Evolutionary conservation across 2,329 filamentous ascomycete species (phyloP).

Genomic region (Alternaria metachromatica): DNA sequence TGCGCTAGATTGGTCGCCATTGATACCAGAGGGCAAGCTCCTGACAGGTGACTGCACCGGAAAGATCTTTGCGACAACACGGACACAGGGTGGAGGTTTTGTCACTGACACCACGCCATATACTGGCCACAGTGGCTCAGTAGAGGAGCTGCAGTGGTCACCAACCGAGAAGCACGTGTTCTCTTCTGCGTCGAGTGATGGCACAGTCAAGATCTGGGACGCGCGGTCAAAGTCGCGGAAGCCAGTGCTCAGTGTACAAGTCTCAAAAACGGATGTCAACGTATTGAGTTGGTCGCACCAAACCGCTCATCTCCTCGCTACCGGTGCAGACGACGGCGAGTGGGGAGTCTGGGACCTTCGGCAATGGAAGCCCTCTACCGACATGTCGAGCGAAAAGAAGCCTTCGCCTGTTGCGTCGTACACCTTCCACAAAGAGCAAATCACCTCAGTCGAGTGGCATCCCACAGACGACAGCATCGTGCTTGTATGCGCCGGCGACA

Average conservation of each 20-base stretch:
- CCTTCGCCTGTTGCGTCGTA: slow-evolving; percentile 90
- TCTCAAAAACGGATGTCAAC: slow-evolving; percentile 88
- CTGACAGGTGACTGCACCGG: slow-evolving; percentile 92
- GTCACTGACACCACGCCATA: slow-evolving; percentile 85
- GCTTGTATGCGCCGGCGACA: slow-evolving; percentile 88
- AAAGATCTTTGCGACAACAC: slow-evolving; percentile 84
- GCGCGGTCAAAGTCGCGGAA: slow-evolving; percentile 87
- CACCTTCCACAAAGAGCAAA: slow-evolving; percentile 93
- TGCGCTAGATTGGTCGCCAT: slow-evolving; percentile 93
- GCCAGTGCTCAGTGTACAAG: slow-evolving; percentile 84
- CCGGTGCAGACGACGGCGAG: slow-evolving; percentile 89
- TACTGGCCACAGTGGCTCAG: slow-evolving; percentile 80
- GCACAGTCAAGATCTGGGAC: slow-evolving; percentile 96
- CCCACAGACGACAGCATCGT: slow-evolving; percentile 96
- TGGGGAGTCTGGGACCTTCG: slow-evolving; percentile 97
- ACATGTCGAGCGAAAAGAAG: slow-evolving; percentile 54
- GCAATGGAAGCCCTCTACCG: slow-evolving; percentile 79
- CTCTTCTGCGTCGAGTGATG: slow-evolving; percentile 90
- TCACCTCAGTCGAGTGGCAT: slow-evolving; percentile 97
- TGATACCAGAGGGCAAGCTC: slow-evolving; percentile 81
- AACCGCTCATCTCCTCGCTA: slow-evolving; percentile 87
- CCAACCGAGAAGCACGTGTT: slow-evolving; percentile 93
- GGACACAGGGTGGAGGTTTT: slow-evolving; percentile 87
- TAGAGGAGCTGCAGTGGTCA: slow-evolving; percentile 98
- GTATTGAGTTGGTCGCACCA: slow-evolving; percentile 94